Base-by-base conservation (phyloP, 2,329 filamentous ascomycete genomes). In the Sporothrix variecibatus region DNA sequence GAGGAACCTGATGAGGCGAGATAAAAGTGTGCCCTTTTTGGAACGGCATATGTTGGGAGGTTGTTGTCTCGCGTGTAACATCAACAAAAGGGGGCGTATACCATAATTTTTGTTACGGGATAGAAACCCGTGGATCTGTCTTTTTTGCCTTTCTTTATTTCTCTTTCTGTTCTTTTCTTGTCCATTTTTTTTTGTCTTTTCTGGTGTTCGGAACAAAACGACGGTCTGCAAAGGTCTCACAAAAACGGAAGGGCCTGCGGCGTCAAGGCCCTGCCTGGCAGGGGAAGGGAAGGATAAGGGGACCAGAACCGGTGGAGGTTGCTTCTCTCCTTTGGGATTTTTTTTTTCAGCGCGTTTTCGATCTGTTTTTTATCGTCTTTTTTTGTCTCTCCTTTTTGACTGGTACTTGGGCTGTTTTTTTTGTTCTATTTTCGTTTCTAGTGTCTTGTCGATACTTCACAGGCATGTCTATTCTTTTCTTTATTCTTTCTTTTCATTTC, bases 171-270 rank as follows among this genome's bases (percentile, higher is more conserved):
- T 73, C 46, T 69, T 17, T 69, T 15, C 26, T 68, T 43, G 17
- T 15, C 0, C 4, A 23, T 53, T 46, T 58, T n/a, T 64, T 31
- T 43, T n/a, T 46, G 26, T 20, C n/a, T 60, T 72, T 72, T 64
- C 46, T 64, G 70, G 70, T 65, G 58, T 72, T 72, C 65, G 70
- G 70, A 40, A 51, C 40, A 65, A 72, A 72, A 38, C 46, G 28
- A 69, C 40, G 56, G 69, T n/a, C 70, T 53, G 58, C 43, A 58
- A n/a, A 72, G 70, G 70, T 53, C 70, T 23, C 70, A 51, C 31
- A 56, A 67, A 72, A 67, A 67, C 46, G 58, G 60, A 58, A 53
- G 46, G 71, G 49, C 71, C 60, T 56, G 60, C 71, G 46, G 71
- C 71, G 46, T 40, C 46, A 72, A 43, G 49, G 49, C 43, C 60